Evolutionary conservation across 177 flowering plant species (phyloP).

Genomic region (Telopea speciosissima): DNA sequence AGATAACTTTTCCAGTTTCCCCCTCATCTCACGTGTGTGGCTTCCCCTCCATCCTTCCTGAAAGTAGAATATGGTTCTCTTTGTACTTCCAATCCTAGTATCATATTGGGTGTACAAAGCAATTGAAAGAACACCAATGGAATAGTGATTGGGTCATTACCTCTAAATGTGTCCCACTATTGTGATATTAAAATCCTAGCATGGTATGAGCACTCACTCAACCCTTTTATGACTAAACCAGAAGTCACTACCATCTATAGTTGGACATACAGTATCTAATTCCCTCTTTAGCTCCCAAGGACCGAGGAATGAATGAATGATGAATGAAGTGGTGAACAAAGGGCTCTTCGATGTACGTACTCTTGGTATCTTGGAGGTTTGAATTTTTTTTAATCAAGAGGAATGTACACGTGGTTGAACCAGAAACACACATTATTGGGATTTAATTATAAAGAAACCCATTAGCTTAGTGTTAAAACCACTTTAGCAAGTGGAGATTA

Average conservation of each 20-base stretch:
- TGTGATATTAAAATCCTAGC: background rate
- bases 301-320: background rate
- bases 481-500: background rate
- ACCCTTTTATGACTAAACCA: background rate
- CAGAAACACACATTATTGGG: background rate
- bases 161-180: background rate
- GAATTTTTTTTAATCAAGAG: background rate
- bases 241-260: background rate
- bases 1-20: background rate
- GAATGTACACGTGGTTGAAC: background rate
- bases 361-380: background rate
- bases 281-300: background rate
- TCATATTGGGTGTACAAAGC: too few species aligned
- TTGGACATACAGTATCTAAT: background rate
- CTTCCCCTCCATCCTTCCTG: background rate
- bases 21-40: background rate
- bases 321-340: background rate
- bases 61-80: background rate
- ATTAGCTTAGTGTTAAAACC: background rate
- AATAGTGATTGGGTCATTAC: background rate
- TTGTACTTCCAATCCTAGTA: background rate
- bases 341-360: background rate
- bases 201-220: background rate
- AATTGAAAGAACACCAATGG: too few species aligned
- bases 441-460: too few species aligned